Evolutionary conservation across 2,329 filamentous ascomycete species (phyloP).

Genomic region (Akanthomyces lecanii): DNA sequence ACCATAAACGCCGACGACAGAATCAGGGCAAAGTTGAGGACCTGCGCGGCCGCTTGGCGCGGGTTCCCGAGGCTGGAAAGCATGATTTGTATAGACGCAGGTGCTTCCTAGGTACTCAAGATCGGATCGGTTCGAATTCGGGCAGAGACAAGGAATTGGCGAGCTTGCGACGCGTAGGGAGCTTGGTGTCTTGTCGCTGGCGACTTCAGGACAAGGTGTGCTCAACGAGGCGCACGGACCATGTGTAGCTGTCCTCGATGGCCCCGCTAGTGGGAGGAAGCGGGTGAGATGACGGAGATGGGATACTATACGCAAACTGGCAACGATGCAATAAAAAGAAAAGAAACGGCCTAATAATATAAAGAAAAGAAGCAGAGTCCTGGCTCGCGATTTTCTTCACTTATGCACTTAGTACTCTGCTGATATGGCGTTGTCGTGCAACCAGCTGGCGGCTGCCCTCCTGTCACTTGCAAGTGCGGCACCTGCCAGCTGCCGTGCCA

Average conservation of each 20-base stretch:
- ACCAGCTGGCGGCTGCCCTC: neutral
- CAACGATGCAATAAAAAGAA: neutral
- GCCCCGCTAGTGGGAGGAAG: neutral
- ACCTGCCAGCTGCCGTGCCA: neutral
- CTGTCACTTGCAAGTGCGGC: neutral
- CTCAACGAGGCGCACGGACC: slow-evolving; percentile 18
- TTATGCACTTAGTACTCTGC: neutral
- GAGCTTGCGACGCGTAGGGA: slow-evolving; percentile 1
- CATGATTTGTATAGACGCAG: slow-evolving; percentile 45
- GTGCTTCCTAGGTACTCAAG: neutral
- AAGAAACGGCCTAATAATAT: neutral
- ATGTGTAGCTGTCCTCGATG: slow-evolving; percentile 10
- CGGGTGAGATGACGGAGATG: neutral
- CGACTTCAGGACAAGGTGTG: slow-evolving; percentile 18
- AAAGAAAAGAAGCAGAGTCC: no score
- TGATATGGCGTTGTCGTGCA: neutral
- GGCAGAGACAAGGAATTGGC: neutral
- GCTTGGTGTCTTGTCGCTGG: neutral
- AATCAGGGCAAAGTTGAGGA: slow-evolving; percentile 88
- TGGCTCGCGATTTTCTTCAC: neutral
- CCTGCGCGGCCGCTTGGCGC: slow-evolving; percentile 73
- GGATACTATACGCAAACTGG: neutral
- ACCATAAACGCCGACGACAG: slow-evolving; percentile 90
- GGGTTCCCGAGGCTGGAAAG: slow-evolving; percentile 67
- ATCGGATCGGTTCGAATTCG: neutral